phyloP scores from a whole-genome alignment of 139 green algal genomes.

The Closterium sp. region DNA sequence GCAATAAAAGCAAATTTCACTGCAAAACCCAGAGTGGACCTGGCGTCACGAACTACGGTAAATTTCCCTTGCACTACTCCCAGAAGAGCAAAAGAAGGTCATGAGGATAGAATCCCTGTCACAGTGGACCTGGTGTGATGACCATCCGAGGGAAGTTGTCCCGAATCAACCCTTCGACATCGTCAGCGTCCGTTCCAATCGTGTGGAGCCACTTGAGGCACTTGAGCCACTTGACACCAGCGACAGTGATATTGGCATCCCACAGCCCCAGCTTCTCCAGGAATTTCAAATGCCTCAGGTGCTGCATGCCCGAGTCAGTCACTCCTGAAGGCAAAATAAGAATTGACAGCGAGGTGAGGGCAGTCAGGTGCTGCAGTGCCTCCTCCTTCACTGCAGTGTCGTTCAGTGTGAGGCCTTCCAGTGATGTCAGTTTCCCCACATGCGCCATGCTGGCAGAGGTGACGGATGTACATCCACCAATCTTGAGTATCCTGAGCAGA shows the following conservation, averaged over 20 bases:
- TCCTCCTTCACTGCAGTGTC: no score
- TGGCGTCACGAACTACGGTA: no score
- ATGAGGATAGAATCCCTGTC: no score
- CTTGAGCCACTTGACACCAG: not conserved
- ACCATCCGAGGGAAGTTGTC: not conserved
- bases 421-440: not conserved
- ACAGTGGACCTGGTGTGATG: not conserved
- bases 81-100: no score
- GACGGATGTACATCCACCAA: not conserved
- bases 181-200: not conserved
- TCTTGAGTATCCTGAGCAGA: not conserved
- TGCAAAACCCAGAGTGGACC: no score
- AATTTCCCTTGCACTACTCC: no score
- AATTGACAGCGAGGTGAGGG: no score
- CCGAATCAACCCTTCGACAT: not conserved
- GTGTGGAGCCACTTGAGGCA: not conserved
- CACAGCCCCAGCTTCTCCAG: not conserved
- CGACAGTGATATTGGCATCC: not conserved
- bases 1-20: no score
- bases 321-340: no score
- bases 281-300: not conserved
- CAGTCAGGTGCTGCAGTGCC: no score
- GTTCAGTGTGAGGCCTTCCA: not conserved
- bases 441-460: not conserved
- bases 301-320: not conserved